Conservation (phyloP, 2,329 filamentous ascomycete species). For the Neocucurbitaria cava region DNA sequence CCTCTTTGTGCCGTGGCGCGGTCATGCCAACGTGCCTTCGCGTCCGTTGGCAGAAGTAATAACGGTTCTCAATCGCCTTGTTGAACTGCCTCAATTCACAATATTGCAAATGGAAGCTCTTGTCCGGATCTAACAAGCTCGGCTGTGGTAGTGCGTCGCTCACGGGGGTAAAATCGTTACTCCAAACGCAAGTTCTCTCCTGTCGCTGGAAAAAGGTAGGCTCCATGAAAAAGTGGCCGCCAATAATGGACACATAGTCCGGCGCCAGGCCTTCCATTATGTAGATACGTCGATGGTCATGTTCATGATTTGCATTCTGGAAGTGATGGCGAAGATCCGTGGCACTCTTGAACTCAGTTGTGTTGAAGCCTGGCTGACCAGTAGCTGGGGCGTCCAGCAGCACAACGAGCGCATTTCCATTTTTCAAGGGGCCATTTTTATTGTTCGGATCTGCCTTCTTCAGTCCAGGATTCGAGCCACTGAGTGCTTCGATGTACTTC, state of each 20-base stretch:
- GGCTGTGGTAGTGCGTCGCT: slow-evolving; percentile 44
- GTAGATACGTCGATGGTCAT: slow-evolving; percentile 34
- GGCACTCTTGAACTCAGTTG: slow-evolving; percentile 18
- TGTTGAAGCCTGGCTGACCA: slow-evolving; percentile 20
- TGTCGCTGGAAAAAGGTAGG: slow-evolving; percentile 42
- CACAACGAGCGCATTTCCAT: slow-evolving; percentile 32
- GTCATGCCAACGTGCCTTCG: slow-evolving; percentile 45
- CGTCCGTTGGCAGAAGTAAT: slow-evolving; percentile 39
- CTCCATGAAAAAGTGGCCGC: slow-evolving; percentile 44
- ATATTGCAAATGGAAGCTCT: slow-evolving; percentile 41
- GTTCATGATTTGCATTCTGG: slow-evolving; percentile 3
- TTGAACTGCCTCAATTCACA: slow-evolving; percentile 44
- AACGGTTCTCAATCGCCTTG: slow-evolving; percentile 28
- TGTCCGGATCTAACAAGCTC: slow-evolving; percentile 33
- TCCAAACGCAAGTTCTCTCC: slow-evolving; percentile 46
- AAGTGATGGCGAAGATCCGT: slow-evolving; percentile 29
- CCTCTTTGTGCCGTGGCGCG: slow-evolving; percentile 27
- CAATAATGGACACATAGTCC: slow-evolving; percentile 37
- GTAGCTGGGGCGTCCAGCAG: slow-evolving; percentile 29
- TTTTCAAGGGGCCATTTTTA: slow-evolving; percentile 18
- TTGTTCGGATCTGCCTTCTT: slow-evolving; percentile 42
- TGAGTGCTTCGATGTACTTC: slow-evolving; percentile 38
- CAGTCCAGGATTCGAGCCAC: slow-evolving; percentile 37
- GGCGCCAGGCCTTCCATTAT: slow-evolving; percentile 43
- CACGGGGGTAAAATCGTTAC: slow-evolving; percentile 43